A percentile compares a stretch with the other conserved stretches of the same genome.
Evolutionary conservation across 352 stramenopile genomes (phyloP).

Genomic region (Globisporangium cederbergense): DNA sequence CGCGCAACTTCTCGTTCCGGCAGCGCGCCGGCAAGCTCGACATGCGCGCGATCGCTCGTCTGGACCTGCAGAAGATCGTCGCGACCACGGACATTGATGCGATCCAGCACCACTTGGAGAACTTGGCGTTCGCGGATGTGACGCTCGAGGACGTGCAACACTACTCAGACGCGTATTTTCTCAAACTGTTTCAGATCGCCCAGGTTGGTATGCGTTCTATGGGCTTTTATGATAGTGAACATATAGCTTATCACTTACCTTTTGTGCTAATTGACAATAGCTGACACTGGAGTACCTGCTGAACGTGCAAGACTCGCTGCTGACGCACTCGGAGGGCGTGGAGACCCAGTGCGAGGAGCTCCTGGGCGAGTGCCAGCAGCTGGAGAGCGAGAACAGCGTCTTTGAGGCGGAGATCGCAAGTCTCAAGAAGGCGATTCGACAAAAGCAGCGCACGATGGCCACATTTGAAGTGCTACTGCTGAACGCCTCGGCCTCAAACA

Average conservation of each 20-base stretch:
- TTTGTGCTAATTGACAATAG: slow-evolving; percentile 23
- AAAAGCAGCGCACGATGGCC: slow-evolving; percentile 79
- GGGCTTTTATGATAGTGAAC: no score
- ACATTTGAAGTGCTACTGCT: slow-evolving; percentile 82
- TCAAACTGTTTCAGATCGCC: slow-evolving; percentile 84
- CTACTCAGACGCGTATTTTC: slow-evolving; percentile 83
- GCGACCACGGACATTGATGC: slow-evolving; percentile 72
- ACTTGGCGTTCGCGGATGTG: slow-evolving; percentile 78
- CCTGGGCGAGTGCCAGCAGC: slow-evolving; percentile 48
- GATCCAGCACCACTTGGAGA: slow-evolving; percentile 76
- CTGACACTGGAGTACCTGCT: slow-evolving; percentile 81
- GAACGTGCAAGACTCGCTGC: slow-evolving; percentile 80
- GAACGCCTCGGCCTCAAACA: slow-evolving; percentile 41
- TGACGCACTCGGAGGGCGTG: slow-evolving; percentile 54
- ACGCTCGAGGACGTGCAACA: slow-evolving; percentile 81
- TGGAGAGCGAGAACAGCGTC: slow-evolving; percentile 63
- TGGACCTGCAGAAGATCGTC: slow-evolving; percentile 72
- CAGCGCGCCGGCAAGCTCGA: slow-evolving; percentile 75
- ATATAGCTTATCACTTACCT: no score
- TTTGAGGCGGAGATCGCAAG: slow-evolving; percentile 50
- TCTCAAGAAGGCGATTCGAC: slow-evolving; percentile 75
- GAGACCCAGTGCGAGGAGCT: slow-evolving; percentile 71
- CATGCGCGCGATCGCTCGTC: slow-evolving; percentile 56
- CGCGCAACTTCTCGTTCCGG: slow-evolving; percentile 71
- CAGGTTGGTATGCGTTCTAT: slow-evolving; percentile 33